Conservation (phyloP, 2,329 filamentous ascomycete genomes). For the Colletotrichum musicola region DNA sequence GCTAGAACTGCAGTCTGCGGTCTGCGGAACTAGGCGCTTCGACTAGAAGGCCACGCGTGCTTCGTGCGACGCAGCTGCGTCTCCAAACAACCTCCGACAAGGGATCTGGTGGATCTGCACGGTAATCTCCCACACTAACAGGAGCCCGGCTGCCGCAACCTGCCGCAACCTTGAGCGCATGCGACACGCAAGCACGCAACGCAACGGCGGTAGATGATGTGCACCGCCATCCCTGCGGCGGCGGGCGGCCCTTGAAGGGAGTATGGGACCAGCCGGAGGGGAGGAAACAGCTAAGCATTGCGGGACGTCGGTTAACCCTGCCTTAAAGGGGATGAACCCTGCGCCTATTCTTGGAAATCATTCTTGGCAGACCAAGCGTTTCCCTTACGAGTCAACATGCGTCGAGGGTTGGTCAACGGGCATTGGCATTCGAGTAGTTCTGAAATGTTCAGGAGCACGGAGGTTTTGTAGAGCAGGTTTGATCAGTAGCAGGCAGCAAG, state of each 20-base stretch:
- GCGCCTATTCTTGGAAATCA: conserved; percentile 34
- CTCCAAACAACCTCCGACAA: neutral
- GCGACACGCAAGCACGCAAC: too few species aligned
- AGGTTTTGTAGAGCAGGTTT: conserved; percentile 7
- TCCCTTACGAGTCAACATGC: conserved; percentile 3
- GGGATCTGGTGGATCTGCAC: too few species aligned
- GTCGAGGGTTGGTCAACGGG: conserved; percentile 1
- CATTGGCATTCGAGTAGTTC: neutral
- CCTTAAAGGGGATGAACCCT: conserved; percentile 20
- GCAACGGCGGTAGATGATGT: neutral
- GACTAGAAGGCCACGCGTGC: too few species aligned
- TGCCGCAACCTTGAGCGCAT: too few species aligned
- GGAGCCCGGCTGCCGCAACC: too few species aligned
- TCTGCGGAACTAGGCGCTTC: too few species aligned
- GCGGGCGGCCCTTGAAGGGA: conserved; percentile 11
- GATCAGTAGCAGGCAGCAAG: conserved; percentile 7
- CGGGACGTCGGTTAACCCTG: conserved; percentile 32
- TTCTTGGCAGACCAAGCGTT: conserved; percentile 31
- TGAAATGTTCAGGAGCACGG: conserved; percentile 8
- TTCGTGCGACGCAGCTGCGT: conserved; percentile 4
- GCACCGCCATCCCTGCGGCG: conserved; percentile 13
- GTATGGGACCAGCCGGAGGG: conserved; percentile 20
- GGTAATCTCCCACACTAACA: too few species aligned
- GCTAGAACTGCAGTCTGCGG: too few species aligned
- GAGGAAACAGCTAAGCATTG: conserved; percentile 33